Percentiles rank a stretch among this genome's conserved stretches.
Evolutionary conservation across 2,329 filamentous ascomycete species (phyloP).

Genomic region (Arthrobotrys entomopaga): DNA sequence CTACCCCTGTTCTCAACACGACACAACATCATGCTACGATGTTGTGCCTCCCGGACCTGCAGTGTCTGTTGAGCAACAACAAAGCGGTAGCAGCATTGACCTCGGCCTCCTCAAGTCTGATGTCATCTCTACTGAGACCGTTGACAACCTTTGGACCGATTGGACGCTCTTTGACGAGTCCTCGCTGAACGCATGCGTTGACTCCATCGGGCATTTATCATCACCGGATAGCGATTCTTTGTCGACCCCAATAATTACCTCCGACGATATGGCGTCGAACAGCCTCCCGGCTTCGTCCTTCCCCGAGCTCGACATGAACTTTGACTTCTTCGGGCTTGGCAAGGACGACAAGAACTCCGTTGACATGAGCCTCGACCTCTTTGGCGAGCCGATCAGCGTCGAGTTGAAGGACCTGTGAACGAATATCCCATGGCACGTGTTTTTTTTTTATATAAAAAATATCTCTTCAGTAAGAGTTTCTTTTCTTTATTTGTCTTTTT

Average conservation of each 20-base stretch:
- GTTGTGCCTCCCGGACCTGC: conserved; percentile 94
- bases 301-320: conserved; percentile 30
- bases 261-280: conserved; percentile 20
- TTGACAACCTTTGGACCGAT: conserved; percentile 51
- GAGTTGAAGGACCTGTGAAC: conserved; percentile 34
- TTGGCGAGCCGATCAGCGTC: conserved; percentile 21
- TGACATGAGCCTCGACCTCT: conserved; percentile 40
- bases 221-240: conserved; percentile 13
- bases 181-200: conserved; percentile 10
- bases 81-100: conserved; percentile 43
- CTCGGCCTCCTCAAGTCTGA: conserved; percentile 41
- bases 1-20: conserved; percentile 65
- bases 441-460: background rate
- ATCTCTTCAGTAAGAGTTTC: conserved; percentile 3
- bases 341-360: conserved; percentile 29
- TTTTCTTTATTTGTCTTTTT: conserved; percentile 19
- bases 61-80: conserved; percentile 74
- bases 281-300: conserved; percentile 43
- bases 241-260: conserved; percentile 10
- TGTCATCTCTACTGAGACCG: conserved; percentile 51
- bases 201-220: conserved; percentile 18
- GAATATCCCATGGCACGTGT: background rate
- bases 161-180: conserved; percentile 54
- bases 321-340: conserved; percentile 46
- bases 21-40: conserved; percentile 99